A percentile compares a stretch with the other conserved stretches of the same genome.
Conservation (phyloP, 768 basidiomycete genomes). For the Fistulinella prunicolor region DNA sequence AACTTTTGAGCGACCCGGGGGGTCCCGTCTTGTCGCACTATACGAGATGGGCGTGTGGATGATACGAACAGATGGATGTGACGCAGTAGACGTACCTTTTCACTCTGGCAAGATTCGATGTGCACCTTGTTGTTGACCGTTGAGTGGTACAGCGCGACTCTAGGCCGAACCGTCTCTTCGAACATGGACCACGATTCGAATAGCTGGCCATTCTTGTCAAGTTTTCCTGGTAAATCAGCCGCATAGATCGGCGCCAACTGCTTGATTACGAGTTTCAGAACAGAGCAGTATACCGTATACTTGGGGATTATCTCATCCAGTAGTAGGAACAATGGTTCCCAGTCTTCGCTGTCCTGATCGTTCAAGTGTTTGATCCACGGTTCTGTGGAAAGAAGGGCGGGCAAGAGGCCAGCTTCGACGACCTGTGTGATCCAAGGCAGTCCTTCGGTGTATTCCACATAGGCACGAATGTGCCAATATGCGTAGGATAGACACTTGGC, state of each 20-base stretch:
- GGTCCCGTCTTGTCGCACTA: constrained; percentile 28
- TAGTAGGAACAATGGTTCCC: constrained; percentile 28
- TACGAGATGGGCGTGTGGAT: neutral
- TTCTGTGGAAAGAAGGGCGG: constrained; percentile 25
- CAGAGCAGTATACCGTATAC: constrained; percentile 25
- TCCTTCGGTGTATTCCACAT: constrained; percentile 26
- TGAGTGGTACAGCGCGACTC: constrained; percentile 11
- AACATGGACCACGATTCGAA: constrained; percentile 22
- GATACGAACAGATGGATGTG: neutral
- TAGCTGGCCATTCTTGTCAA: constrained; percentile 14
- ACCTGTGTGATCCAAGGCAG: constrained; percentile 25
- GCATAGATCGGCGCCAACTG: constrained; percentile 14
- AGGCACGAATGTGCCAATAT: constrained; percentile 30
- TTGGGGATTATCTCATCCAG: constrained; percentile 24
- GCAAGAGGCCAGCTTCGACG: constrained; percentile 24
- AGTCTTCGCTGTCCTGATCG: constrained; percentile 22
- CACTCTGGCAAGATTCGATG: constrained; percentile 25
- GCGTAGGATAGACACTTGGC: constrained; percentile 28
- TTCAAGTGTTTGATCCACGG: constrained; percentile 23
- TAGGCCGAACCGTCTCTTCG: constrained; percentile 16
- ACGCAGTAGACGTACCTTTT: constrained; percentile 13
- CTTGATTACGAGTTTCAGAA: constrained; percentile 17
- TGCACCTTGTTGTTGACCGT: constrained; percentile 9
- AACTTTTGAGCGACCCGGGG: constrained; percentile 25
- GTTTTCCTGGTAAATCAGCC: constrained; percentile 9